Evolutionary conservation across 352 stramenopile species (phyloP).

Genomic region (Phytopythium oedochilum): DNA sequence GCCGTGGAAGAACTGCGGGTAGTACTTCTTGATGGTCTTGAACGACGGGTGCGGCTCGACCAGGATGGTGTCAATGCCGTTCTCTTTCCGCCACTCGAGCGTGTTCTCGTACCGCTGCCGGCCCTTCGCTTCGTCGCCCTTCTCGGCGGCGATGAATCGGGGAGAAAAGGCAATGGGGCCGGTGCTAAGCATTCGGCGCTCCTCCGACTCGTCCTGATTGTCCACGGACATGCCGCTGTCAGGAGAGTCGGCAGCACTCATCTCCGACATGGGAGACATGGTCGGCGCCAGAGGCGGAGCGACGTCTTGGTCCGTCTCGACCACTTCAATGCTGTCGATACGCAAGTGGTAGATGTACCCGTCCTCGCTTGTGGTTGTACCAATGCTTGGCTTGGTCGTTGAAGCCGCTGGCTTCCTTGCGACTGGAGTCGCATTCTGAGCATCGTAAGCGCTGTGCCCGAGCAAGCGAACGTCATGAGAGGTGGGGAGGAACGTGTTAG

Average conservation of each 20-base stretch:
- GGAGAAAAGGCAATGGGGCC: constrained; percentile 69
- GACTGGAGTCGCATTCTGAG: constrained; percentile 13
- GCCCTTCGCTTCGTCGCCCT: constrained; percentile 79
- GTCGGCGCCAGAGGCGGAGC: constrained; percentile 18
- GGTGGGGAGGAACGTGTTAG: neutral
- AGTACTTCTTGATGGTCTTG: constrained; percentile 89
- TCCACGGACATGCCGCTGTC: constrained; percentile 3
- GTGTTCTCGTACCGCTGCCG: constrained; percentile 69
- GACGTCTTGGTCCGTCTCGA: constrained; percentile 52
- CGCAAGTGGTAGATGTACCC: constrained; percentile 45
- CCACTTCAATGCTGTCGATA: constrained; percentile 58
- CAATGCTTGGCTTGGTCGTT: constrained; percentile 9
- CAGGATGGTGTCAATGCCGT: constrained; percentile 87
- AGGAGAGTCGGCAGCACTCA: constrained; percentile 5
- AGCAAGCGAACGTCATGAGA: constrained; percentile 1
- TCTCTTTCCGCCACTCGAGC: constrained; percentile 82
- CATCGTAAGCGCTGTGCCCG: constrained; percentile 21
- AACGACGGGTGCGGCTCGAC: constrained; percentile 76
- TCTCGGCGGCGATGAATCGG: constrained; percentile 81
- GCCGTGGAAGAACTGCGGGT: constrained; percentile 89
- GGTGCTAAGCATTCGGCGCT: constrained; percentile 33
- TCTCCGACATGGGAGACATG: constrained; percentile 18
- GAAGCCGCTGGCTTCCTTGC: constrained; percentile 13
- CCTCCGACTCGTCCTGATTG: constrained; percentile 9
- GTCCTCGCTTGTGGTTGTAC: constrained; percentile 18